Evolutionary conservation across 768 basidiomycete species (phyloP).

Genomic region (Ramaria sp.): DNA sequence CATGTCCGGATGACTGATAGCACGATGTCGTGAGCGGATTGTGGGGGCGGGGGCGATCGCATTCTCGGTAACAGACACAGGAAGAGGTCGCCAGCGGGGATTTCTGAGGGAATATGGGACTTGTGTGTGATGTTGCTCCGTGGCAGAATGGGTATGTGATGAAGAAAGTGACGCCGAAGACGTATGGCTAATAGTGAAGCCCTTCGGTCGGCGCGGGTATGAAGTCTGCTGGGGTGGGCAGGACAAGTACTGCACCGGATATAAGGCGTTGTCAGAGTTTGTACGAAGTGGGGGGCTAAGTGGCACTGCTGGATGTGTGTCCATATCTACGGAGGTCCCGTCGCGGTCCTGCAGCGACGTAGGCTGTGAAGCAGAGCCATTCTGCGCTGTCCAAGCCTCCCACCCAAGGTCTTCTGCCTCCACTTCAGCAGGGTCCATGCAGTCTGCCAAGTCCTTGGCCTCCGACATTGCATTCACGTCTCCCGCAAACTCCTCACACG

Average conservation of each 20-base stretch:
- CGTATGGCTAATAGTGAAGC: slow-evolving; percentile 24
- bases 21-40: slow-evolving; percentile 26
- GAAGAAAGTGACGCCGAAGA: slow-evolving; percentile 9
- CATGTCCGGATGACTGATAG: slow-evolving; percentile 47
- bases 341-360: slow-evolving; percentile 4
- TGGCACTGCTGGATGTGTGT: slow-evolving; percentile 5
- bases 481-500: background rate
- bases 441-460: background rate
- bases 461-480: background rate
- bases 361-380: background rate
- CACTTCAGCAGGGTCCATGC: slow-evolving; percentile 14
- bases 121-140: background rate
- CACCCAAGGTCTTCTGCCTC: background rate
- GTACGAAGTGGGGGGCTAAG: slow-evolving; percentile 1
- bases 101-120: background rate
- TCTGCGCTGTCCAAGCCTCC: background rate
- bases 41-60: slow-evolving; percentile 36
- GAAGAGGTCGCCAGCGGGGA: background rate
- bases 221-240: background rate
- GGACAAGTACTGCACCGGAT: background rate
- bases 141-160: background rate
- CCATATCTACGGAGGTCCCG: slow-evolving; percentile 4
- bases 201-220: slow-evolving; percentile 12
- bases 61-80: background rate
- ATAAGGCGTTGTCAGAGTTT: background rate